Percentiles rank a stretch among this genome's conserved stretches.
Evolutionary conservation across 495 filamentous ascomycete genomes (phyloP).

Genomic region (Penicillium longicatenatum): DNA sequence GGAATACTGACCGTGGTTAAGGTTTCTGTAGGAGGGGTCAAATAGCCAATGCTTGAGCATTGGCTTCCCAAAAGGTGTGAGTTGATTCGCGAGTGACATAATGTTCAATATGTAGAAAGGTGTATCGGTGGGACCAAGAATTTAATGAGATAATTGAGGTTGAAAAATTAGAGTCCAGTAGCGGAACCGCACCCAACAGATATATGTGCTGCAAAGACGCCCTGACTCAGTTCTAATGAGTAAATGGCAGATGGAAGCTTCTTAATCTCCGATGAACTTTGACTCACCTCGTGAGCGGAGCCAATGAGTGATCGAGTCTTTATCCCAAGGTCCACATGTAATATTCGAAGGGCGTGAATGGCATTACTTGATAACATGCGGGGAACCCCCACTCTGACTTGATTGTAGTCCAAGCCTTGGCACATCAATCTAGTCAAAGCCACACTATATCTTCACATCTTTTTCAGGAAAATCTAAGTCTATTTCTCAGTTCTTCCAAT

Average conservation of each 20-base stretch:
- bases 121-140: too few relatives aligned
- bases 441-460: neutral
- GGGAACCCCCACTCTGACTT: neutral
- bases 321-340: neutral
- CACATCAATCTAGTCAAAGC: neutral
- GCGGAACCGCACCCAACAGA: neutral
- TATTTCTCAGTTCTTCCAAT: neutral
- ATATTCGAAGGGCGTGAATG: neutral
- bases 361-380: neutral
- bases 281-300: neutral
- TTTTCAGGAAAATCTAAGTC: neutral
- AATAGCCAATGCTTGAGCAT: slow-evolving; percentile 74
- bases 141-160: too few relatives aligned
- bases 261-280: neutral
- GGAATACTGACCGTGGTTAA: slow-evolving; percentile 73
- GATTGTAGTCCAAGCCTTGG: neutral
- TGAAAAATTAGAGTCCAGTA: neutral
- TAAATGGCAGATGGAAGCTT: neutral
- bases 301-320: neutral
- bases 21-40: slow-evolving; percentile 64
- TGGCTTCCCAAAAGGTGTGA: slow-evolving; percentile 55
- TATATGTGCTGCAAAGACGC: neutral
- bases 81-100: slow-evolving; percentile 7
- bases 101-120: neutral
- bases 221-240: neutral